Base-by-base conservation (phyloP, 1,284 basidiomycete genomes). In the Puccinia hordei region DNA sequence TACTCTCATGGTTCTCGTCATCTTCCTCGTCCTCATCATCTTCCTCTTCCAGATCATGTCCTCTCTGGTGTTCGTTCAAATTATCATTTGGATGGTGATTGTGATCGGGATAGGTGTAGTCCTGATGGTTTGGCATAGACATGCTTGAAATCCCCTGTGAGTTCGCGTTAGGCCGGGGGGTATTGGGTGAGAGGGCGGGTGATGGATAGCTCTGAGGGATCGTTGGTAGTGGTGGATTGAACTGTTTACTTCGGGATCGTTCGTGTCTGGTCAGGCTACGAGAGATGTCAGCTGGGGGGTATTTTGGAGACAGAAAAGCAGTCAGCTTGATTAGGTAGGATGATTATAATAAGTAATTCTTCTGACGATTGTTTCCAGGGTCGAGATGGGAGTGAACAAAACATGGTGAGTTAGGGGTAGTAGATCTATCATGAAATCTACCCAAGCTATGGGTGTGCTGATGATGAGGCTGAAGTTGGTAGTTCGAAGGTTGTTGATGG, bases 311-410 rank as follows among this genome's bases (percentile, higher is more conserved):
- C 33, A 46, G 10, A 33, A 2, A 71, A 24, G 33, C 30, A 51
- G 5, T 49, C 24, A 24, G 33, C 49, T 44, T 5, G 12, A 44
- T 5, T 71, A 30, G 19, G 10, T 10, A 51, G 17, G 10, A 33
- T 4, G 44, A 46, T 2, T 15, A 8, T n/a, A 44, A 46, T 2
- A 49, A 3, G 41, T 13, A 63, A 55, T 13, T n/a, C 53, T 46
- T 44, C 63, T 53, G 5, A 71, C 68, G 46, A 53, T 71, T 71
- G 68, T 49, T 71, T 53, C 51, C 71, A 57, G 71, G 71, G 38
- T 73, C 71, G 53, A 73, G 71, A 73, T 73, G 71, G 53, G 53
- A 55, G 71, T 73, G 71, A n/a, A 73, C 51, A 53, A 73, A 73
- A 38, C 71, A 73, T 51, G 71, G 71, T 33, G 71, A 73, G 71